Percentiles rank a stretch among this genome's conserved stretches.
phyloP scores from a whole-genome alignment of 257 asterid genomes.

The Nicotiana undulata region DNA sequence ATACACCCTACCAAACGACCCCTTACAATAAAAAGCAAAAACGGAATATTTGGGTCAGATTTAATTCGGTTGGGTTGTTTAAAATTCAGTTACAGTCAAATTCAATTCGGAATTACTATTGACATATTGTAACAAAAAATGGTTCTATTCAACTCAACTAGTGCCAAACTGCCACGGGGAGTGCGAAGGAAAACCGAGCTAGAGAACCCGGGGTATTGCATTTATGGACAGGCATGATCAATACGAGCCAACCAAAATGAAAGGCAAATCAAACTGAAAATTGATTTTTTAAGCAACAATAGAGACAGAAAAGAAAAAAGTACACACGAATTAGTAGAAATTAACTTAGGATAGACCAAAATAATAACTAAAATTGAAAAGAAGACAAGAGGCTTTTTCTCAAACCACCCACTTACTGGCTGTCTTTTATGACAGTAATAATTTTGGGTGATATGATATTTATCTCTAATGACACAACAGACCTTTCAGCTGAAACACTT shows the following conservation, averaged over 20 bases:
- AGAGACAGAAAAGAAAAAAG: too few species aligned
- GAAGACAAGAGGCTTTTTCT: too few species aligned
- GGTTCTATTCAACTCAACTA: background rate
- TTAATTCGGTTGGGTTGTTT: background rate
- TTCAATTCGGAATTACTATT: background rate
- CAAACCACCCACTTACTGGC: background rate
- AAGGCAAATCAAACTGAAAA: too few species aligned
- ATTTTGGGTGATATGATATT: background rate
- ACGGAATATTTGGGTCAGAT: background rate
- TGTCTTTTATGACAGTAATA: background rate
- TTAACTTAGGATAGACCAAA: too few species aligned
- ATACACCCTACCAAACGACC: too few species aligned
- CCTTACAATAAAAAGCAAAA: background rate
- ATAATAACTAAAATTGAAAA: too few species aligned
- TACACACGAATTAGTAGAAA: too few species aligned
- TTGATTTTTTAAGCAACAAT: too few species aligned
- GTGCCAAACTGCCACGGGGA: background rate
- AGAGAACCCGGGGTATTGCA: too few species aligned
- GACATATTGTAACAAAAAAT: background rate
- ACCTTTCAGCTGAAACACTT: background rate
- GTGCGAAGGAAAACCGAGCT: too few species aligned
- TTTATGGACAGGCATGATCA: too few species aligned
- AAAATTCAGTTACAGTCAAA: background rate
- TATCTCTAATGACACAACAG: background rate
- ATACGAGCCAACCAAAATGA: too few species aligned